Base-by-base conservation (phyloP, 345 rosid genomes). In the Salix arbutifolia region DNA sequence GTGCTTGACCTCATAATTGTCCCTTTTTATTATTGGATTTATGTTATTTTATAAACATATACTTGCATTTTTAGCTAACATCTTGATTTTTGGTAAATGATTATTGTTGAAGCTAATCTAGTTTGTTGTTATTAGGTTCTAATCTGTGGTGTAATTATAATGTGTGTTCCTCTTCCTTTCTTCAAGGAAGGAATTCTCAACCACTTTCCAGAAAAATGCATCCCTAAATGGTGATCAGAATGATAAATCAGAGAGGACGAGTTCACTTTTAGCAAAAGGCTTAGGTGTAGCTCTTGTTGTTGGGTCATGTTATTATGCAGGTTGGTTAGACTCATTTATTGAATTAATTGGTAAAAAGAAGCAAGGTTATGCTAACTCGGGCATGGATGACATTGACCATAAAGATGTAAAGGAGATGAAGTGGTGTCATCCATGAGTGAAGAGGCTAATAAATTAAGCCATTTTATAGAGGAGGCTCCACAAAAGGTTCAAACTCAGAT, bases 241-340 rank as follows among this genome's bases (percentile, higher is more conserved):
- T 26, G 87, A 83, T 56, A 83, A 88, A 76, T 86, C 89, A 61
- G 28, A 9, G 62, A n/a, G 28, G 62, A n/a, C 13, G 25, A 5
- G 62, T 3, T 56, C 62, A 3, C 62, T 87, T 74, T 52, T 87
- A 65, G 11, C 88, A 26, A 98, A 94, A 80, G 86, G 90, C 40
- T 79, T 81, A 50, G 79, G 86, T 4, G 79, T 87, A 33, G 86
- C 77, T 44, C 86, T 89, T 81, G 91, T 90, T 65, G 77, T 78
- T 46, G 44, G 87, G 67, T 72, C 83, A 19, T 95, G 91, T 0
- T 91, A 91, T 80, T 90, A 76, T 76, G 75, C 66, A 61, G 97
- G 97, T 25, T 87, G 86, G 72, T 76, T 91, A 74, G 98, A 92
- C 75, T 72, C 84, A 28, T 84, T 83, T 76, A 67, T 91, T 9